phyloP scores from a whole-genome alignment of 805 yeast genomes.

The Lachancea nothofagi region DNA sequence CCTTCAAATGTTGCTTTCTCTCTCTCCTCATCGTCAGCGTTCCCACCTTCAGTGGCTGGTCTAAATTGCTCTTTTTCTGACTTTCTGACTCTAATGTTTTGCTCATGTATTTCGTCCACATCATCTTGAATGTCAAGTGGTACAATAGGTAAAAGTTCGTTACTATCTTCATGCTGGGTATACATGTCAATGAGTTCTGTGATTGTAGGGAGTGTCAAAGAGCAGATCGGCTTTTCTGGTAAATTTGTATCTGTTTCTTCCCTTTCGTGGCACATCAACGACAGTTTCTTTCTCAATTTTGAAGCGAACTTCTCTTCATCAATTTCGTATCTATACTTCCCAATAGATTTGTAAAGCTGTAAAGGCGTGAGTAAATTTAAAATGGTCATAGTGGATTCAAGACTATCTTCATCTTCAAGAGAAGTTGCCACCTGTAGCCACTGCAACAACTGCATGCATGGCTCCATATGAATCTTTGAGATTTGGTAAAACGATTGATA shows the following conservation, averaged over 20 bases:
- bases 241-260: constrained; percentile 30
- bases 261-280: constrained; percentile 18
- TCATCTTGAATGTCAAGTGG: constrained; percentile 67
- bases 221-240: constrained; percentile 48
- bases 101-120: constrained; percentile 60
- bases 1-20: not conserved
- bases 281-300: constrained; percentile 36
- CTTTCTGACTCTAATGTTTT: constrained; percentile 24
- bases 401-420: constrained; percentile 57
- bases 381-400: constrained; percentile 47
- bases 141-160: constrained; percentile 59
- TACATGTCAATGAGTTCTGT: constrained; percentile 67
- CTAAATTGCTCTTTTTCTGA: constrained; percentile 15
- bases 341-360: constrained; percentile 65
- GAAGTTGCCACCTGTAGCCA: constrained; percentile 86
- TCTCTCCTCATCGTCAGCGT: constrained; percentile 12
- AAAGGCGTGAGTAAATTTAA: constrained; percentile 56
- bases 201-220: constrained; percentile 63
- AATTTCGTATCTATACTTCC: constrained; percentile 78
- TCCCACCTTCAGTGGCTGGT: constrained; percentile 12
- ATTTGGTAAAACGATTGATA: constrained; percentile 61
- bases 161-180: constrained; percentile 54
- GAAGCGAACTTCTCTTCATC: constrained; percentile 65
- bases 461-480: constrained; percentile 61
- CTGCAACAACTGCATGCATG: constrained; percentile 74